Evolutionary conservation across 768 basidiomycete genomes (phyloP).

Genomic region (Suillus plorans): DNA sequence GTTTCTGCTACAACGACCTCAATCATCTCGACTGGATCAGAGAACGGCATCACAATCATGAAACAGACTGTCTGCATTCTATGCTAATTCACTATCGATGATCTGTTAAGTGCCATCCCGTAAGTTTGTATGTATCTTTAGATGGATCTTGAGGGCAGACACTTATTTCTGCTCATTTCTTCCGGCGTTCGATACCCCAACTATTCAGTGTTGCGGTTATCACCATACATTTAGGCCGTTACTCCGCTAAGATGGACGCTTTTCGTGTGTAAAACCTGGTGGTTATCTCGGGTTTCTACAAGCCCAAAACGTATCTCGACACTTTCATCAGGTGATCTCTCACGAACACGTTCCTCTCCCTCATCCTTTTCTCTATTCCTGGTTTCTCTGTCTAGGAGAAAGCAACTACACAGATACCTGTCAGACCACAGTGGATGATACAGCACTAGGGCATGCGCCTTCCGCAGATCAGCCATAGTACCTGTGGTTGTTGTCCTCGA

Average conservation of each 20-base stretch:
- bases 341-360: constrained; percentile 54
- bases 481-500: too few relatives aligned
- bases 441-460: too few relatives aligned
- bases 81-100: not conserved
- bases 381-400: constrained; percentile 41
- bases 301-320: constrained; percentile 66
- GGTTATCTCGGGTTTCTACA: constrained; percentile 68
- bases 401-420: too few relatives aligned
- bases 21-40: too few relatives aligned
- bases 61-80: too few relatives aligned
- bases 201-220: constrained; percentile 51
- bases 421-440: too few relatives aligned
- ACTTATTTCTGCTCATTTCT: constrained; percentile 31
- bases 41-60: too few relatives aligned
- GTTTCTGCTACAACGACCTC: too few relatives aligned
- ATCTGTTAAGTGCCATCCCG: constrained; percentile 81
- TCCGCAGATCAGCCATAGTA: too few relatives aligned
- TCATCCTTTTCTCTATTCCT: constrained; percentile 58
- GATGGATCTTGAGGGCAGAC: constrained; percentile 3
- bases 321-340: constrained; percentile 43
- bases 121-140: constrained; percentile 32
- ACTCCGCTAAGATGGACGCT: constrained; percentile 6
- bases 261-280: constrained; percentile 64
- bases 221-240: constrained; percentile 66
- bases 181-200: constrained; percentile 72